Evolutionary conservation across 306 rosid species (phyloP), one percentile per base, ranked within the genome.

Genomic region (Boehmeria nivea): DNA sequence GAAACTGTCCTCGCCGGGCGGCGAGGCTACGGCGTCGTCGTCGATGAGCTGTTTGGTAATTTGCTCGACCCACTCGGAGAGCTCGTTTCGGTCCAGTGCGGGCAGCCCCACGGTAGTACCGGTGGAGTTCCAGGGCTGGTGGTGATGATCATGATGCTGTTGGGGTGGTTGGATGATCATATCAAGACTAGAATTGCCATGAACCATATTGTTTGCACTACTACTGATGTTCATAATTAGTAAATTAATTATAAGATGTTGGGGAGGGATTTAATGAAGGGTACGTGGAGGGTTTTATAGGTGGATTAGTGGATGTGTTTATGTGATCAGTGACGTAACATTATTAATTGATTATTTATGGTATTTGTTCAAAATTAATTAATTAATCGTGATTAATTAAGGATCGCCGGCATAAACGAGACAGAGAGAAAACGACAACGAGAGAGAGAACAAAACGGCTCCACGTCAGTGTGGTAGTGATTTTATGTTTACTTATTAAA

Each of bases 371-470:
- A n/a, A n/a, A n/a, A n/a, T n/a, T n/a, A n/a, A n/a, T n/a, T n/a
- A n/a, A n/a, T n/a, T n/a, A n/a, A n/a, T n/a, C n/a, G 2, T 31
- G 9, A 19, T 33, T 15, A 36, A 37, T 18, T 12, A 31, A 53
- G 69, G 50, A 73, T 67, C 83, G 94, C 95, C 97, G 90, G 95
- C 94, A 81, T 73, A 73, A 58, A 62, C 31, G 70, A 77, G 79
- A 50, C 95, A 69, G 16, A 19, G 5, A 59, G 76, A 82, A 81
- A 62, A 75, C 15, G 72, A 51, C 58, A 66, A 76, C 42, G 28
- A 17, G 69, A 83, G 74, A 79, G 60, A 69, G 39, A 72, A 51
- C 78, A 72, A 67, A 49, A 45, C 16, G 16, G 5, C 16, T 42
- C 68, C 72, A 74, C 84, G 83, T 79, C 57, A 69, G 40, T 51